Evolutionary conservation across 768 basidiomycete species (phyloP), one percentile per base, ranked within the genome.

Genomic region (Tulasnella sp.): DNA sequence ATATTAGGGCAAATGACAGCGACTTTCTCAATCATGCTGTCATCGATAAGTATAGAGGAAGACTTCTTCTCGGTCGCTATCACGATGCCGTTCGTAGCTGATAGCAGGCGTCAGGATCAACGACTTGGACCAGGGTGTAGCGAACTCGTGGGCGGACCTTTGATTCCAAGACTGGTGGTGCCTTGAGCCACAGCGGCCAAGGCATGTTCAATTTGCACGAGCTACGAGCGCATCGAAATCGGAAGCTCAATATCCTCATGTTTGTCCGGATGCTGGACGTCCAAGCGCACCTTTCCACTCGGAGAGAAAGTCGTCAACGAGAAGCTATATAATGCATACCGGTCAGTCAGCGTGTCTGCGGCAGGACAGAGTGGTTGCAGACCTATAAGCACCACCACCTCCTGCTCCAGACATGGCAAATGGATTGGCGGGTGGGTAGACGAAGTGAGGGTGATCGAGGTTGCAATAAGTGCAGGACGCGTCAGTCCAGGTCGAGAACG

Each of bases 61-160:
- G 95, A 88, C 84, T 98, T 98, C 89, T 99, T 99, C 84, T 98
- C 97, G 6, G 97, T 98, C 44, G 97, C 96, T 77, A 99, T 94
- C 75, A 99, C 97, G 78, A 99, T 96, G 73, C 97, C 97, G 81
- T 99, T 99, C 52, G 97, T 93, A 35, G 97, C 97, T 98, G 78
- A 11, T 44, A 69, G 19, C n/a, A 65, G 37, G 17, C 3, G 29
- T 26, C 14, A n/a, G 12, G 5, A 39, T 71, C 34, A 73, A 63
- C 14, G 4, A 32, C 19, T 7, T 47, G 44, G 6, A 47, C 26
- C 44, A 47, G 19, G 12, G 44, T 3, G 44, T 22, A 22, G n/a
- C 19, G 19, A n/a, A 8, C 17, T 44, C 29, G 67, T 40, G 66
- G 68, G 78, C 82, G 75, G 77, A 95, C 97, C 97, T 86, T 98